Evolutionary conservation across 73 alveolate genomes (phyloP).

Genomic region (Loxodes magnus): DNA sequence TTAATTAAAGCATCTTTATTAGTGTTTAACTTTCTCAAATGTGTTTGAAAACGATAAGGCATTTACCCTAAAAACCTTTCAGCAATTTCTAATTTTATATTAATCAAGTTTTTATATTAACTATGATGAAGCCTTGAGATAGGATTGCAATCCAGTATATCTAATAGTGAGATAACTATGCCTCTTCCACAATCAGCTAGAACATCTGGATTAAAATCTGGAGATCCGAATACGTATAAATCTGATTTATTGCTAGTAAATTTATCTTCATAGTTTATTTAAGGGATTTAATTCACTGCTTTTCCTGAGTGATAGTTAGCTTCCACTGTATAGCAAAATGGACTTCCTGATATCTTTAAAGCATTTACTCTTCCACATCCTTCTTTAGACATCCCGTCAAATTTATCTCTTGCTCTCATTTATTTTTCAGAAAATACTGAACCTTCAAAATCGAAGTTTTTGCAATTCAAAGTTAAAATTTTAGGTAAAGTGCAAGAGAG

Average conservation of each 20-base stretch:
- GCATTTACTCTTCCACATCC: conserved; percentile 83
- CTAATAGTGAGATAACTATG: not conserved
- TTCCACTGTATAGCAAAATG: conserved; percentile 81
- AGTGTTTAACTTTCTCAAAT: no score
- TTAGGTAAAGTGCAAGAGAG: conserved; percentile 76
- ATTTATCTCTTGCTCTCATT: conserved; percentile 8
- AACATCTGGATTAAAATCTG: not conserved
- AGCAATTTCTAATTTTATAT: conserved; percentile 6
- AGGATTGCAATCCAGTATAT: conserved; percentile 2
- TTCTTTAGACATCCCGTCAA: conserved; percentile 73
- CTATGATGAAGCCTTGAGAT: not conserved
- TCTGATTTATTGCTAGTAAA: not conserved
- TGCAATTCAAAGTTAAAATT: conserved; percentile 66
- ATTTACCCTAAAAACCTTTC: no score
- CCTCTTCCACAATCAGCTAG: conserved; percentile 7
- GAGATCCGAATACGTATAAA: not conserved
- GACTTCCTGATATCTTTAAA: conserved; percentile 69
- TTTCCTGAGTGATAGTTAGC: conserved; percentile 58
- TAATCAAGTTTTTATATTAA: not conserved
- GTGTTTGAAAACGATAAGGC: no score
- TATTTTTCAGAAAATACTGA: conserved; percentile 49
- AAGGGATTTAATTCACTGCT: not conserved
- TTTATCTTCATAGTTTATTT: not conserved
- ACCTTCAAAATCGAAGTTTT: conserved; percentile 73
- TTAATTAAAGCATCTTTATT: no score